Conservation (phyloP, 2,329 filamentous ascomycete species). For the Incumbomyces delicatus region DNA sequence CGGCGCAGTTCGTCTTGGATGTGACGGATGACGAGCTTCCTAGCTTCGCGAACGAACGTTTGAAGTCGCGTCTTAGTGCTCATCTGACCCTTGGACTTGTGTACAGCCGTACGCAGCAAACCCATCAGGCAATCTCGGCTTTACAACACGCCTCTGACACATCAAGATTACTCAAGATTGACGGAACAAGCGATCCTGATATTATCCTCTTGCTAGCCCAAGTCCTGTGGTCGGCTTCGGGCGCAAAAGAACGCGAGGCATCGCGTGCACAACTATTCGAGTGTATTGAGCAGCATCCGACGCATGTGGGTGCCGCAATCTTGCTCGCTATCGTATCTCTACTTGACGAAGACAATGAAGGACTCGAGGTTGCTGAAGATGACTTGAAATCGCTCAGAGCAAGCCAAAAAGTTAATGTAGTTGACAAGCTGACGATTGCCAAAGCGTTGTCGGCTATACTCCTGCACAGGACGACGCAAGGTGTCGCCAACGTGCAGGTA, state of each 20-base stretch:
- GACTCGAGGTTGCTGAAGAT: conserved; percentile 66
- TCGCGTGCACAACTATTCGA: conserved; percentile 73
- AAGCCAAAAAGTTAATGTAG: conserved; percentile 50
- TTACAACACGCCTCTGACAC: conserved; percentile 74
- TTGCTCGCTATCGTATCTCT: conserved; percentile 77
- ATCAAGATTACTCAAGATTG: conserved; percentile 32
- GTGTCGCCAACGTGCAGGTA: conserved; percentile 33
- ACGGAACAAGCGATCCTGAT: conserved; percentile 57
- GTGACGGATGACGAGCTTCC: conserved; percentile 64
- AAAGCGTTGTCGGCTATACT: conserved; percentile 68
- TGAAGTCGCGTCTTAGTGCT: conserved; percentile 67
- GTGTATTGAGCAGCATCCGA: conserved; percentile 61
- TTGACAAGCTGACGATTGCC: conserved; percentile 60
- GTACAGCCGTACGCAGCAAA: conserved; percentile 58
- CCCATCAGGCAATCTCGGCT: conserved; percentile 62
- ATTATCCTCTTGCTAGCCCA: conserved; percentile 81
- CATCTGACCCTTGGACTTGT: conserved; percentile 79
- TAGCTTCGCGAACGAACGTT: conserved; percentile 51
- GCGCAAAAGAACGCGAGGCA: conserved; percentile 60
- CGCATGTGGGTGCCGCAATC: conserved; percentile 69
- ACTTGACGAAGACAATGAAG: conserved; percentile 68
- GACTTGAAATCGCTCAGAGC: conserved; percentile 67
- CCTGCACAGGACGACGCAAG: conserved; percentile 41
- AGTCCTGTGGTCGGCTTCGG: conserved; percentile 84
- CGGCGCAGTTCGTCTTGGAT: conserved; percentile 69